A percentile compares a stretch with the other conserved stretches of the same genome.
phyloP scores from a whole-genome alignment of 495 filamentous ascomycete genomes.

The Penicillium argentinense region DNA sequence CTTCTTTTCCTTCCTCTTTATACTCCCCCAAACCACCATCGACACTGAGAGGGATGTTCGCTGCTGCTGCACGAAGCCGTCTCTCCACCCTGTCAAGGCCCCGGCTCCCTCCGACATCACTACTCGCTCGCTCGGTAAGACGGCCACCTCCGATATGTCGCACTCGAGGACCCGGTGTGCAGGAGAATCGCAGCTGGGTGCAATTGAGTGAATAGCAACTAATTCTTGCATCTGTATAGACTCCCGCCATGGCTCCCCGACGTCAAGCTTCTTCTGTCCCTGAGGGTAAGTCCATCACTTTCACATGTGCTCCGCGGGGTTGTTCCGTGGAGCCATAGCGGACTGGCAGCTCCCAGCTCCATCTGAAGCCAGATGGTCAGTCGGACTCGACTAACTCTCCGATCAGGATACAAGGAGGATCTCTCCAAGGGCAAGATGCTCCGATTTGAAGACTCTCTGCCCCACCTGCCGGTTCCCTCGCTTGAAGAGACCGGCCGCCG shows the following conservation, averaged over 20 bases:
- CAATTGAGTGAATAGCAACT: no score
- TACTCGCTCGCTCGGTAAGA: conserved; percentile 43
- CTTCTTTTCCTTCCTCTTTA: conserved; percentile 6
- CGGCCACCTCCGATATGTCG: conserved; percentile 10
- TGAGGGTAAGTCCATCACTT: conserved; percentile 37
- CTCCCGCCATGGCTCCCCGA: conserved; percentile 43
- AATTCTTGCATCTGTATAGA: conserved; percentile 24
- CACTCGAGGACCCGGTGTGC: not conserved
- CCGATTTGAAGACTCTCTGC: conserved; percentile 94
- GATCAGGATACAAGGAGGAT: conserved; percentile 86
- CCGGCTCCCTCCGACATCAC: conserved; percentile 40
- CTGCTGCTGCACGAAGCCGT: conserved; percentile 48
- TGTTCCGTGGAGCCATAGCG: no score
- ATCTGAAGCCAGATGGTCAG: no score
- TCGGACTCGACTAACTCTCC: conserved; percentile 8
- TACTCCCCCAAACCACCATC: conserved; percentile 11
- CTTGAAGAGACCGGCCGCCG: conserved; percentile 89
- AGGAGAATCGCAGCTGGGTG: not conserved
- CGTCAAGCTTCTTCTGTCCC: conserved; percentile 49
- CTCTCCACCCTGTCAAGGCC: conserved; percentile 44
- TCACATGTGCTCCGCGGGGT: conserved; percentile 23
- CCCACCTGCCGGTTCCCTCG: conserved; percentile 84
- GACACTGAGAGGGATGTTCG: conserved; percentile 47
- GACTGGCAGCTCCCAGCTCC: no score
- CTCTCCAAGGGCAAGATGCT: conserved; percentile 88